Percentiles rank a stretch among this genome's conserved stretches.
Conservation (phyloP, 2,329 filamentous ascomycete species). For the Penicillium sp. region DNA sequence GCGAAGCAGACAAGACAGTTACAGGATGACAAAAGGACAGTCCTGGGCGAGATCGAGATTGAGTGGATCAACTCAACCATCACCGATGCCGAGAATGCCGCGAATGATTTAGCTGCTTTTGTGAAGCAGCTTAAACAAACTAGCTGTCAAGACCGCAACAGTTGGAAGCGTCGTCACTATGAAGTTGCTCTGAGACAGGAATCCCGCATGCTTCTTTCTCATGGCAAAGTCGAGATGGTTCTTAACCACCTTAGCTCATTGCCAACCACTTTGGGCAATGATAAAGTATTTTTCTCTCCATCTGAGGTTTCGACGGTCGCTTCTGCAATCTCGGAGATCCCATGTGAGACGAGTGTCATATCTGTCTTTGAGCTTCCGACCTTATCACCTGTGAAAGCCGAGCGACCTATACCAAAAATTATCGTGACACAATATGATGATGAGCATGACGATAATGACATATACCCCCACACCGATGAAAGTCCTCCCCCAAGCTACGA, state of each 20-base stretch:
- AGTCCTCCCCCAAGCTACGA: conserved; percentile 4
- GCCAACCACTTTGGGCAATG: neutral
- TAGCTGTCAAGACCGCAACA: conserved; percentile 15
- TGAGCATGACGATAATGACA: neutral
- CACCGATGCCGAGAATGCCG: conserved; percentile 36
- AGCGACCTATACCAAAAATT: conserved; percentile 3
- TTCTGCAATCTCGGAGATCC: neutral
- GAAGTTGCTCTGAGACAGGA: conserved; percentile 17
- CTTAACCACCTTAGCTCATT: conserved; percentile 17
- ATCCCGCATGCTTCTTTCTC: conserved; percentile 17
- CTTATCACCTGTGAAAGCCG: neutral
- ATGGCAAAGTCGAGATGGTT: conserved; percentile 22
- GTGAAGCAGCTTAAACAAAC: conserved; percentile 21
- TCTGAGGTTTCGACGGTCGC: neutral
- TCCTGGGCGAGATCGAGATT: conserved; percentile 23
- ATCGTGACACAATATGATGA: conserved; percentile 6
- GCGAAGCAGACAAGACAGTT: conserved; percentile 10
- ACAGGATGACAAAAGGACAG: conserved; percentile 4
- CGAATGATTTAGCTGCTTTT: conserved; percentile 30
- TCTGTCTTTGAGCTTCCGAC: neutral
- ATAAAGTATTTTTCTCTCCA: neutral
- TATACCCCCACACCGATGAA: neutral
- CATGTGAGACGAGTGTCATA: neutral
- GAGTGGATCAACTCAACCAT: conserved; percentile 30
- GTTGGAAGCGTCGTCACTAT: conserved; percentile 23